Base-by-base conservation (phyloP, 2,329 filamentous ascomycete genomes). In the Neophaeococcomyces mojaviensis region DNA sequence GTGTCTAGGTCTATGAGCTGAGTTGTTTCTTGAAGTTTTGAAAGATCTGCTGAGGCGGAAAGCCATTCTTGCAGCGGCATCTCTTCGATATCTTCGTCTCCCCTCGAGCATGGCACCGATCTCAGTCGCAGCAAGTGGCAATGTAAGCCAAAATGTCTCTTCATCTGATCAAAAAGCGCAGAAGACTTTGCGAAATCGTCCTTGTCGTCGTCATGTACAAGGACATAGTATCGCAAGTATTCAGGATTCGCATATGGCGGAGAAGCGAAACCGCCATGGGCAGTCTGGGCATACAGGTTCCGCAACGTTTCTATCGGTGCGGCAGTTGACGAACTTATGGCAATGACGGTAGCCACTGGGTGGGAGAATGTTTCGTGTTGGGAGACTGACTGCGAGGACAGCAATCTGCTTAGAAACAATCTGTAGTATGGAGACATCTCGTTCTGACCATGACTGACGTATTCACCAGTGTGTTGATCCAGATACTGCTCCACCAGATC, bases 131-230 rank as follows among this genome's bases (percentile, higher is more conserved):
- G 72, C 9, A 98, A 73, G 66, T 98, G 92, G 61, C 92, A 98
- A 65, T 98, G 89, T 39, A 97, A 71, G 1, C 92, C 92, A 53
- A 98, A 87, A 66, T 96, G 88, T n/a, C 92, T 81, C 67, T 97
- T 98, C 94, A 98, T 98, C 64, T 96, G 88, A 57, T 98, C 92
- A 64, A 95, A 98, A 22, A 97, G 72, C 15, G 81, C 79, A 64
- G 90, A 90, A 10, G 89, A 94, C 65, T 88, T 85, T 31, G 80
- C 79, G 50, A 97, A 94, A 61, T 98, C 89, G 60, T 95, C 90
- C 50, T 81, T 81, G 61, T 98, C 92, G 67, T 98, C 94, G 57
- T 98, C 92, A 59, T 98, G 92, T 15, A 98, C 84, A 34, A 98
- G 72, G 13, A 98, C 86, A 65, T 98, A 98, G 65, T 98, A 98